Evolutionary conservation across 176 grass and related monocot species (phyloP), one percentile per base, ranked within the genome.

Genomic region (Thinopyrum elongatum): DNA sequence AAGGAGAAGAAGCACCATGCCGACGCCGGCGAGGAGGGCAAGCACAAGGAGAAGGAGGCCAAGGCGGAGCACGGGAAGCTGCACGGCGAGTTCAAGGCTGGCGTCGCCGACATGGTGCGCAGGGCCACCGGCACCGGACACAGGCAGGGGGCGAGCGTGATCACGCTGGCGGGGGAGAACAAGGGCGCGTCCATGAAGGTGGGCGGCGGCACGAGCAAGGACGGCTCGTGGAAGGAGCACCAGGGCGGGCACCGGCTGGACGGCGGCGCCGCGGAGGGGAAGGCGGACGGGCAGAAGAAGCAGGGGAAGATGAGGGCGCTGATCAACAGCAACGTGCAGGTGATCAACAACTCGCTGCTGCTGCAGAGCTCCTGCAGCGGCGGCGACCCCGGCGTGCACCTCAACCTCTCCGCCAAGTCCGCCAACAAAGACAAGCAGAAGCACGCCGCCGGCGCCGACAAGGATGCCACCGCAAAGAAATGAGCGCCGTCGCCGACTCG

Each of bases 241-340:
- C 69, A 41, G 23, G 80, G 47, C 1, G 73, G 64, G 29, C 53
- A 58, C 25, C 69, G 41, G 39, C 53, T 70, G 13, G 75, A 70
- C 51, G 71, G 10, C 29, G 22, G 68, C 16, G 77, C 26, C 0
- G 16, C 29, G 6, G 29, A 59, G 17, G 35, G n/a, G 65, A 73
- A 38, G 42, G 65, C 68, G 31, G 49, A 28, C 11, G 29, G 8
- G 33, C 11, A 9, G 76, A 58, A 61, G 22, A 76, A 31, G 73
- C 25, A 27, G 2, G 46, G 46, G 27, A 76, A 31, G 79, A 22
- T 87, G n/a, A 64, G 70, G 46, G 80, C 90, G 30, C 86, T 79
- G 7, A 72, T 97, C 23, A 97, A 94, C 72, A 94, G 90, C 80
- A 97, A 97, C 71, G 94, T 97, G 57, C 94, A 97, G 75, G 87